Evolutionary conservation across 805 yeast genomes (phyloP).

Genomic region (Candida patagonica): DNA sequence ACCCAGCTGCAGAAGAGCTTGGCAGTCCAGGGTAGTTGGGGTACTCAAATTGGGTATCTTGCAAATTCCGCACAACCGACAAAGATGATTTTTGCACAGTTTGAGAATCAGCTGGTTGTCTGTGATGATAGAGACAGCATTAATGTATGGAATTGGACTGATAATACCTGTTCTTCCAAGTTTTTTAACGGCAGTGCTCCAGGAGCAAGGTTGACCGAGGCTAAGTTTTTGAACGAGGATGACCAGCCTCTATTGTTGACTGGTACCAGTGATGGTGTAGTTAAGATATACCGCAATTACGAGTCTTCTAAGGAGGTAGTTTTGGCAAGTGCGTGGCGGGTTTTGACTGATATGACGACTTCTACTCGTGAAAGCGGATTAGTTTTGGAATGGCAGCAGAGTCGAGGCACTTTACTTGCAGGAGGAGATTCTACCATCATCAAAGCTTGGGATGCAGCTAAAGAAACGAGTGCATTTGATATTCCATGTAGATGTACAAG

Average conservation of each 20-base stretch:
- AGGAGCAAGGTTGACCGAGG: slow-evolving; percentile 82
- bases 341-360: slow-evolving; percentile 72
- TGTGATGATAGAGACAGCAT: slow-evolving; percentile 79
- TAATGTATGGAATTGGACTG: slow-evolving; percentile 82
- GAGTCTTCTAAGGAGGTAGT: slow-evolving; percentile 47
- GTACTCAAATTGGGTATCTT: slow-evolving; percentile 44
- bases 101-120: slow-evolving; percentile 72
- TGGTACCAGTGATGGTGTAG: slow-evolving; percentile 92
- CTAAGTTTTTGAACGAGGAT: slow-evolving; percentile 84
- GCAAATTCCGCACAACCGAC: slow-evolving; percentile 77
- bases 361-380: slow-evolving; percentile 78
- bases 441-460: slow-evolving; percentile 92
- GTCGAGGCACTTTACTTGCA: slow-evolving; percentile 79
- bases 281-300: slow-evolving; percentile 73
- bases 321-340: slow-evolving; percentile 84
- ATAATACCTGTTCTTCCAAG: slow-evolving; percentile 45
- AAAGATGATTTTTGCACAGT: slow-evolving; percentile 73
- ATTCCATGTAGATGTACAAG: slow-evolving; percentile 88
- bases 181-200: slow-evolving; percentile 79
- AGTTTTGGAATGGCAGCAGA: slow-evolving; percentile 93
- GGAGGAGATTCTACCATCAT: slow-evolving; percentile 93
- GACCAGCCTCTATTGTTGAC: slow-evolving; percentile 77
- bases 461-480: slow-evolving; percentile 78
- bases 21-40: slow-evolving; percentile 84
- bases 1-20: slow-evolving; percentile 85